Base-by-base conservation (phyloP, 176 grass and related monocot genomes). In the Pontederia paniculata region DNA sequence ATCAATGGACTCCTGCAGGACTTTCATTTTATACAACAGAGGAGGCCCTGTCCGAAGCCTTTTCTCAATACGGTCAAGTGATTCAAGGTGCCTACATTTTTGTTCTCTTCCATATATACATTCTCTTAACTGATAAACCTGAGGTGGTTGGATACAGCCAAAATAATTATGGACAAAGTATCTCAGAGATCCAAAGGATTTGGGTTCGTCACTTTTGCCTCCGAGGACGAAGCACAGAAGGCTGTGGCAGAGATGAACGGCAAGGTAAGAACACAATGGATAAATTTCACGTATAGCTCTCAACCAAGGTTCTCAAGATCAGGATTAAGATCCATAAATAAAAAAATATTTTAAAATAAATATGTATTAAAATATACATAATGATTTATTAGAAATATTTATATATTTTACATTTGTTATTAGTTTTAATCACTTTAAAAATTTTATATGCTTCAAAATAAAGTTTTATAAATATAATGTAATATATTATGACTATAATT, bases 141-240 rank as follows among this genome's bases (percentile, higher is more conserved):
- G 50, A 44, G 28, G 28, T 62, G 72, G 20, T 67, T 51, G 48
- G 43, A 48, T 63, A 64, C 85, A 95, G 90, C 85, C 9, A 83
- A 67, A 21, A 56, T 86, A 51, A 51, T 81, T n/a, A 76, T 70
- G 71, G 57, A 74, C 68, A 66, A 28, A 52, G 57, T 47, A 12
- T 44, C 70, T 21, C 23, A 70, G 59, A 74, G 43, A 69, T 73
- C 90, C n/a, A 89, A 89, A 67, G 90, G 90, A 42, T 89, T 95
- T 44, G 82, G 90, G 28, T 95, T 95, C 63, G 76, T 86, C 23
- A 95, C 88, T 76, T 89, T 86, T 75, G 85, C 85, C 12, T 83
- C 77, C 45, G 71, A 80, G 12, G 71, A 74, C 15, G 77, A 80
- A 65, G 77, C 71, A 22, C 57, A 64, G 25, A 74, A 74, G 62